These are phyloP conservation scores for Adansonia gregorii DNA, from an alignment of 441 rosid genomes.

Conservation along the genomic window DNA sequence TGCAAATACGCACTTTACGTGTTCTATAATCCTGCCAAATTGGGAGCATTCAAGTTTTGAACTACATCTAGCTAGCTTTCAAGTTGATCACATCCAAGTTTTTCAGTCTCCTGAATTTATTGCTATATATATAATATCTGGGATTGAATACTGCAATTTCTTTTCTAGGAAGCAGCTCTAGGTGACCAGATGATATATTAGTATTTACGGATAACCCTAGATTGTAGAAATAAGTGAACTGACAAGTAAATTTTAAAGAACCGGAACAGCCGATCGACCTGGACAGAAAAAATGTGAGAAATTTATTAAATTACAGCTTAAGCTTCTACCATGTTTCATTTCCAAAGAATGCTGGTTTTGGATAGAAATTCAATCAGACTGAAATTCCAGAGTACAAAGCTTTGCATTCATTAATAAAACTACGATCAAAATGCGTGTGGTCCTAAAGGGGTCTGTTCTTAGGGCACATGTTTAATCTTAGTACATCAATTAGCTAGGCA, in stretches of 20 bases:
- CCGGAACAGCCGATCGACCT: neutral
- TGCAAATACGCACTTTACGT: neutral
- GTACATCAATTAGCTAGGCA: no score
- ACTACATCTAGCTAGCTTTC: no score
- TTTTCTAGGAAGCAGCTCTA: neutral
- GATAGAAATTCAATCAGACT: neutral
- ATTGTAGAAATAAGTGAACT: neutral
- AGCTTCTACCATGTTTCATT: neutral
- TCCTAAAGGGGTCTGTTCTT: no score
- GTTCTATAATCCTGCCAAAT: neutral
- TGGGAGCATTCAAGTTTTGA: neutral
- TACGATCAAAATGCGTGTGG: no score
- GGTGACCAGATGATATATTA: neutral
- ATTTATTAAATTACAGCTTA: neutral
- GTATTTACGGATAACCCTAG: neutral
- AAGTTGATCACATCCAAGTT: no score
- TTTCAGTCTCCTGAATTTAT: neutral
- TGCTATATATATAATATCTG: no score
- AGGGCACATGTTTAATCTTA: no score
- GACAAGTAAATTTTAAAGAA: neutral
- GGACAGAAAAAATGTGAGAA: no score
- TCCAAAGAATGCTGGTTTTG: neutral
- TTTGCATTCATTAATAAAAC: no score
- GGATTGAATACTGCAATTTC: neutral
- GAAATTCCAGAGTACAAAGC: no score